phyloP scores from a whole-genome alignment of 1,284 basidiomycete genomes.

The Anthracocystis setariae region DNA sequence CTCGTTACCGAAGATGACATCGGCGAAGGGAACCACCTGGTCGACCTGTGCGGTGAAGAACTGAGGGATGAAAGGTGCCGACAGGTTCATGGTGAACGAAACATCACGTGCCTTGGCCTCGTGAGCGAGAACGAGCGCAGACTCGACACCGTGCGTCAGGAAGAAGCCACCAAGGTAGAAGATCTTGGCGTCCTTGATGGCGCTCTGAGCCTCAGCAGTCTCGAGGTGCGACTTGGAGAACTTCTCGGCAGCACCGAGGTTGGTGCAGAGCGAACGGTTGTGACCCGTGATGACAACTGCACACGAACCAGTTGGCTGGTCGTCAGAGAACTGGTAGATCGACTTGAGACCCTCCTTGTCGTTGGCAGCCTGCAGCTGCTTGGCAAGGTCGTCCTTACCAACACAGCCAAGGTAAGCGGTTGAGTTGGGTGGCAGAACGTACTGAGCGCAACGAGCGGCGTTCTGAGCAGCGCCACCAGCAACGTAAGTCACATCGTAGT shows the following conservation, averaged over 20 bases:
- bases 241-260: constrained; percentile 87
- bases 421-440: constrained; percentile 75
- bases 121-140: constrained; percentile 80
- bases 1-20: constrained; percentile 79
- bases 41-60: constrained; percentile 79
- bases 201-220: constrained; percentile 79
- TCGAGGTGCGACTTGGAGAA: constrained; percentile 84
- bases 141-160: constrained; percentile 88
- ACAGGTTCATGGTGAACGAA: constrained; percentile 80
- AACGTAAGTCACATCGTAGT: constrained; percentile 85
- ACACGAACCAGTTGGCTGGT: constrained; percentile 92
- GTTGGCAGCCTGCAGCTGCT: constrained; percentile 92
- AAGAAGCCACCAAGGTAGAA: constrained; percentile 98
- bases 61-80: constrained; percentile 95
- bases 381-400: constrained; percentile 88
- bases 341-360: constrained; percentile 88
- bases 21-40: constrained; percentile 61
- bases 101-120: constrained; percentile 82
- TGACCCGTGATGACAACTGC: constrained; percentile 95
- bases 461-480: constrained; percentile 98
- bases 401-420: constrained; percentile 96
- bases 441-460: constrained; percentile 92
- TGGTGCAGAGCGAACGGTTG: constrained; percentile 92
- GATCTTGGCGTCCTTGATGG: constrained; percentile 82
- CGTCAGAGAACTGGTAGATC: constrained; percentile 87